Evolutionary conservation across 108 stramenopile species (phyloP).

Genomic region (Aurantiochytrium sp.): DNA sequence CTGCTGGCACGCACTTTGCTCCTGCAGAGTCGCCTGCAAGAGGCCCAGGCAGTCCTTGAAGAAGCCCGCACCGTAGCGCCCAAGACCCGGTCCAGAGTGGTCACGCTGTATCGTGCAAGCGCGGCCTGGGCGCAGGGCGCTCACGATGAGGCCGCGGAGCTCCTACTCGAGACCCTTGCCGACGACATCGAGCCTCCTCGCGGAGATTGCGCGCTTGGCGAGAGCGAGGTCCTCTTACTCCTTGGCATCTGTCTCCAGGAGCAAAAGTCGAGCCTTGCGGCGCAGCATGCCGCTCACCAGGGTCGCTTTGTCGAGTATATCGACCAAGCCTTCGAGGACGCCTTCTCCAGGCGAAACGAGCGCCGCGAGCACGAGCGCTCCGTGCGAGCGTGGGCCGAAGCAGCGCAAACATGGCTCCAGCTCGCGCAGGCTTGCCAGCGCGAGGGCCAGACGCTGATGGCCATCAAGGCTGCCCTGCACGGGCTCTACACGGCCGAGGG

Average conservation of each 20-base stretch:
- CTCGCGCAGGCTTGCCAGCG: not conserved
- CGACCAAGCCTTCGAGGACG: not conserved
- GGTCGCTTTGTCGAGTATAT: not conserved
- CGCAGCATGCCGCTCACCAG: not conserved
- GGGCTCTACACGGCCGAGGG: not conserved
- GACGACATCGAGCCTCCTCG: not conserved
- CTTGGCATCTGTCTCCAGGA: not conserved
- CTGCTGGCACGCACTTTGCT: too few relatives aligned
- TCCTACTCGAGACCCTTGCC: not conserved
- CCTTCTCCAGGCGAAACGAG: not conserved
- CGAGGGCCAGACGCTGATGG: not conserved
- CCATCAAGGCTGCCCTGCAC: not conserved
- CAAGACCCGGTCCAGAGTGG: not conserved
- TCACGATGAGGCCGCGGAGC: not conserved
- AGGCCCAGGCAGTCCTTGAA: too few relatives aligned
- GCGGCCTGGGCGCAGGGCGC: not conserved
- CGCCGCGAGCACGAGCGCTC: not conserved
- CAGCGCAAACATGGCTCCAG: not conserved
- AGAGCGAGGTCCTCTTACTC: not conserved
- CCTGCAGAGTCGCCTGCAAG: too few relatives aligned
- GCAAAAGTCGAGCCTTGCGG: not conserved
- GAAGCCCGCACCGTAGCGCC: not conserved
- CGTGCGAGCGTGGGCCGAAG: not conserved
- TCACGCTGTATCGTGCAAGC: not conserved
- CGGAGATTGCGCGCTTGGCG: not conserved